Evolutionary conservation across 2,329 filamentous ascomycete genomes (phyloP).

Genomic region (Nemania serpens): DNA sequence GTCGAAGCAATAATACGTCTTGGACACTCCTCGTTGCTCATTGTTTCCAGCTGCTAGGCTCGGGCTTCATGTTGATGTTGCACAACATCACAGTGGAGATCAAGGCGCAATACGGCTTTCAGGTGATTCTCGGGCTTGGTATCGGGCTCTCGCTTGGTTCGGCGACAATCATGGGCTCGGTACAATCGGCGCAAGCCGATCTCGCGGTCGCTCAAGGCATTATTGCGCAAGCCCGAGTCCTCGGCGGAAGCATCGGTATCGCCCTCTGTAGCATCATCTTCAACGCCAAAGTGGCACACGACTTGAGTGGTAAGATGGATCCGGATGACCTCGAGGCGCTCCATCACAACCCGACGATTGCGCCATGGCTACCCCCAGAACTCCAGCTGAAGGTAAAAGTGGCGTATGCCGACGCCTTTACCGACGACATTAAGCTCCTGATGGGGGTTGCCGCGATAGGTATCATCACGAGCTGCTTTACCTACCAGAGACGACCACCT

Average conservation of each 20-base stretch:
- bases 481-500: slow-evolving; percentile 49
- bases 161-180: slow-evolving; percentile 61
- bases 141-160: slow-evolving; percentile 63
- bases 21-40: slow-evolving; percentile 55
- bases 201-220: slow-evolving; percentile 64
- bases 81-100: slow-evolving; percentile 41
- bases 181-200: slow-evolving; percentile 54
- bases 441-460: slow-evolving; percentile 50
- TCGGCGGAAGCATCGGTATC: slow-evolving; percentile 64
- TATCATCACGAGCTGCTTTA: slow-evolving; percentile 50
- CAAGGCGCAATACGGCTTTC: slow-evolving; percentile 57
- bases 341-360: slow-evolving; percentile 50
- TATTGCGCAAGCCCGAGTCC: slow-evolving; percentile 62
- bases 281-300: slow-evolving; percentile 49
- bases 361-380: slow-evolving; percentile 42
- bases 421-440: slow-evolving; percentile 53
- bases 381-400: slow-evolving; percentile 44
- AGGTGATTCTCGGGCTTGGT: slow-evolving; percentile 62
- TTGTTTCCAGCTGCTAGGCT: slow-evolving; percentile 57
- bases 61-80: slow-evolving; percentile 55
- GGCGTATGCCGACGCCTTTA: slow-evolving; percentile 53
- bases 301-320: slow-evolving; percentile 45
- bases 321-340: slow-evolving; percentile 47
- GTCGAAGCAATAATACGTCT: slow-evolving; percentile 58
- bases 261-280: slow-evolving; percentile 64